Conservation (phyloP, 176 grass and related monocot species). For the Oryza coarctata region DNA sequence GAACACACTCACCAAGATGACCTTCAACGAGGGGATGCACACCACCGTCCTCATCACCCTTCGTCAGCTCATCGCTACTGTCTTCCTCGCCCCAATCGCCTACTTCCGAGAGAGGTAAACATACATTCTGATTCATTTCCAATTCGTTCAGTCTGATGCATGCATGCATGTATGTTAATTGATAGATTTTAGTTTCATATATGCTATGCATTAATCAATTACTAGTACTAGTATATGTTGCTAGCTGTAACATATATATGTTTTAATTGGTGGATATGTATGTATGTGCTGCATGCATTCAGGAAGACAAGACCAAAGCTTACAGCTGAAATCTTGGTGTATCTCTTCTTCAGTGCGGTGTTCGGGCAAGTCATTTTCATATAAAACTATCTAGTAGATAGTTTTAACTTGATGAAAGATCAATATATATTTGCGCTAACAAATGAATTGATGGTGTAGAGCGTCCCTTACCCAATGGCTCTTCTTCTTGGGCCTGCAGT, state of each 20-base stretch:
- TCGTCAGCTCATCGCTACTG: conserved; percentile 51
- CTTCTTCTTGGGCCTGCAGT: conserved; percentile 57
- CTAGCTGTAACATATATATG: background rate
- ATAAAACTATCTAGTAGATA: too few species aligned
- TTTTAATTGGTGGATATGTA: too few species aligned
- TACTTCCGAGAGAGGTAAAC: conserved; percentile 67
- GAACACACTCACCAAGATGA: conserved; percentile 68
- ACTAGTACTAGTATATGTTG: too few species aligned
- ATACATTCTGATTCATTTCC: too few species aligned
- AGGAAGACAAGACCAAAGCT: conserved; percentile 85
- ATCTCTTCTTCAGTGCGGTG: conserved; percentile 76
- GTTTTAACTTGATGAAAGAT: background rate
- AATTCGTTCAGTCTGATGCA: too few species aligned
- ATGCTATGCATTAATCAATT: too few species aligned
- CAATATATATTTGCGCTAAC: background rate
- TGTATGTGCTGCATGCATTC: background rate
- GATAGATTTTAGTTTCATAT: too few species aligned
- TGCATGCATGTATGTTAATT: too few species aligned
- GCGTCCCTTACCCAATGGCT: conserved; percentile 61
- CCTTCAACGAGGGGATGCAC: conserved; percentile 64
- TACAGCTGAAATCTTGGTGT: conserved; percentile 59
- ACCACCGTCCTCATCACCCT: conserved; percentile 66
- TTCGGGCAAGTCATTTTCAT: conserved; percentile 43
- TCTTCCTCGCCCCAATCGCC: conserved; percentile 75
- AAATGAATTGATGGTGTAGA: conserved; percentile 11